A percentile compares a stretch with the other conserved stretches of the same genome.
These are phyloP conservation scores for Pezicula radicicola DNA, from an alignment of 2,329 filamentous ascomycete species.

Conservation along the genomic window DNA sequence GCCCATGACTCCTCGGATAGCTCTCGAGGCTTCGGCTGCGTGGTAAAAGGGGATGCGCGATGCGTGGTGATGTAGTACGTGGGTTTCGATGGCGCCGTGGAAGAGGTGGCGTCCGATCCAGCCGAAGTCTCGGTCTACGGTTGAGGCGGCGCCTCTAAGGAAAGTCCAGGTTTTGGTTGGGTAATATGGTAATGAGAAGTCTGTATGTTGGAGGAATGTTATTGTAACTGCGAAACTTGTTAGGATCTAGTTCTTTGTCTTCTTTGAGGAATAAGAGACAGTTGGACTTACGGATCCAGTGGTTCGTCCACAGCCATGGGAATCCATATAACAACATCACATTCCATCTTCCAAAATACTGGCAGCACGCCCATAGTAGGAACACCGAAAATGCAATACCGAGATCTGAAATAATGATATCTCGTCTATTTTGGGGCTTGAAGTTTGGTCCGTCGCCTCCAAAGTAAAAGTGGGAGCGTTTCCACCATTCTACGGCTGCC, in stretches of 20 bases:
- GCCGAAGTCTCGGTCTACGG: constrained; percentile 61
- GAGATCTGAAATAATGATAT: constrained; percentile 56
- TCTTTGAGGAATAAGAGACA: neutral
- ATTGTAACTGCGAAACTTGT: constrained; percentile 54
- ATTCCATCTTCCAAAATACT: constrained; percentile 49
- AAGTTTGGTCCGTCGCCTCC: constrained; percentile 59
- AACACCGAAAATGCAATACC: constrained; percentile 50
- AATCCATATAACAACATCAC: constrained; percentile 60
- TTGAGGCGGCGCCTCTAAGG: constrained; percentile 56
- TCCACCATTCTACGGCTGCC: constrained; percentile 16
- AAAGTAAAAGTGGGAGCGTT: constrained; percentile 45
- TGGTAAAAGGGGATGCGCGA: constrained; percentile 58
- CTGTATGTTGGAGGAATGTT: constrained; percentile 72
- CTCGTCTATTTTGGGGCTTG: constrained; percentile 49
- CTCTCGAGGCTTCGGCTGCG: constrained; percentile 51
- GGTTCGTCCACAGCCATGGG: constrained; percentile 67
- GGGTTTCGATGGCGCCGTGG: constrained; percentile 60
- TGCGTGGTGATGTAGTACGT: constrained; percentile 60
- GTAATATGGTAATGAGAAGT: constrained; percentile 55
- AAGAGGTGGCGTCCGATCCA: constrained; percentile 60
- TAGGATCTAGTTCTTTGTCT: constrained; percentile 14
- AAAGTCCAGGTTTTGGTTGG: constrained; percentile 56
- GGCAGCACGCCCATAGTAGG: constrained; percentile 29
- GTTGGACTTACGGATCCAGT: constrained; percentile 57
- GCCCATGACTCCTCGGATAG: constrained; percentile 51